Percentiles rank a stretch among this genome's conserved stretches.
phyloP scores from a whole-genome alignment of 352 stramenopile species.

The Pythium chondricola region DNA sequence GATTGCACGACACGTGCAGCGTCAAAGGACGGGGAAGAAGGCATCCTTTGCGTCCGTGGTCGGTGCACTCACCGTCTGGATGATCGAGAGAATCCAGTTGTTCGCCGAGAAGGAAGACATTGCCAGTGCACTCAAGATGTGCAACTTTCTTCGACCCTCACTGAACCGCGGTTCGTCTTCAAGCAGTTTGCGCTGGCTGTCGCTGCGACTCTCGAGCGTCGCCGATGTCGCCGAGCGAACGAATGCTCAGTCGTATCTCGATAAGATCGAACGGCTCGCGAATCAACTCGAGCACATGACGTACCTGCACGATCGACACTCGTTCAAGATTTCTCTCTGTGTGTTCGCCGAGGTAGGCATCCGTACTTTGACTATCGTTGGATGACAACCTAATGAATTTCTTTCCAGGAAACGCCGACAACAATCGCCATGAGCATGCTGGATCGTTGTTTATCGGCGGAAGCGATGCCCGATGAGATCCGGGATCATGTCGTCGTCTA shows the following conservation, averaged over 20 bases:
- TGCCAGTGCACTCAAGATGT: slow-evolving; percentile 18
- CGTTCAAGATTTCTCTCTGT: slow-evolving; percentile 51
- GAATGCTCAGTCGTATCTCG: background rate
- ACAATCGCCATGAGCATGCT: slow-evolving; percentile 77
- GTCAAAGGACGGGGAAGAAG: background rate
- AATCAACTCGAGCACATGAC: slow-evolving; percentile 52
- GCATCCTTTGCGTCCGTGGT: background rate
- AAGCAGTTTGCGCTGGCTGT: slow-evolving; percentile 11
- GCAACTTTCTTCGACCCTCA: slow-evolving; percentile 6
- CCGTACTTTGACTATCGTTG: background rate
- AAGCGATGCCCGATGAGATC: slow-evolving; percentile 29
- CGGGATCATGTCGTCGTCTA: slow-evolving; percentile 40
- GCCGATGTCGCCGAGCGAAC: slow-evolving; percentile 15
- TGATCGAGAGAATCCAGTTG: slow-evolving; percentile 4
- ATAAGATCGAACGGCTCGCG: slow-evolving; percentile 25
- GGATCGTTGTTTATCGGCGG: slow-evolving; percentile 35
- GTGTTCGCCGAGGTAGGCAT: slow-evolving; percentile 35
- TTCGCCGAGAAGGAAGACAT: slow-evolving; percentile 15
- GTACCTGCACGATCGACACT: slow-evolving; percentile 32
- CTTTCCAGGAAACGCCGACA: slow-evolving; percentile 33
- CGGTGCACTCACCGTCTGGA: slow-evolving; percentile 8
- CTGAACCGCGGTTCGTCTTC: background rate
- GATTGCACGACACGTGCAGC: slow-evolving; percentile 25
- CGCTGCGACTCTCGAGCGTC: slow-evolving; percentile 7
- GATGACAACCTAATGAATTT: too few species aligned